Base-by-base conservation (phyloP, 306 rosid genomes). In the Malus sieversii region DNA sequence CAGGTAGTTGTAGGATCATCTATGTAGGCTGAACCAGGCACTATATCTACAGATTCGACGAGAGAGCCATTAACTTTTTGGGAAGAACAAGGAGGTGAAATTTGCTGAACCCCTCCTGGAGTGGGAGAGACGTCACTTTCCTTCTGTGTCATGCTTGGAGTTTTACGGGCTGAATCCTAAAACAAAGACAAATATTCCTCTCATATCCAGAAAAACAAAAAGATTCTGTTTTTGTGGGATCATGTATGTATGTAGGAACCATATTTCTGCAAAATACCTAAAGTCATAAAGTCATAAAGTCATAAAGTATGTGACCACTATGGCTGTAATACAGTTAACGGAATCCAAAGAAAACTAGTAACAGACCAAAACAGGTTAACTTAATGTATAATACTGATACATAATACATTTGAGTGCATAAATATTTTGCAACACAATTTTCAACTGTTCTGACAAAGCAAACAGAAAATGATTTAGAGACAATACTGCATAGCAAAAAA, bases 161-260 rank as follows among this genome's bases (percentile, higher is more conserved):
- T 65, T 75, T 83, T 86, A 64, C 78, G 78, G 51, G 73, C 82
- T 51, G 88, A 68, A 66, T 82, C 97, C 99, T 96, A 95, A 66
- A 68, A 73, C 19, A 84, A 74, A 81, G 75, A 81, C 63, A 70
- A 53, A 44, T 40, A 10, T 61, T 35, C 62, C 73, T 42, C 22
- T 30, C 10, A 7, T 19, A 59, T 40, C 23, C 40, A 40, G 68
- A 18, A 72, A 32, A 33, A 9, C 4, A 40, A 55, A 32, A 32
- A 1, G 3, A 33, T 57, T 55, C 33, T 35, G 25, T 5, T n/a
- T 72, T 42, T 22, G 66, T 73, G 23, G 14, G 19, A 48, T 4
- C 53, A 48, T 48, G 53, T 46, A 16, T 14, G 19, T 2, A 15
- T 48, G 57, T 8, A 60, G 11, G 33, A 60, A 13, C 66, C 66